Base-by-base conservation (phyloP, 805 yeast genomes). In the Candida glaebosa region DNA sequence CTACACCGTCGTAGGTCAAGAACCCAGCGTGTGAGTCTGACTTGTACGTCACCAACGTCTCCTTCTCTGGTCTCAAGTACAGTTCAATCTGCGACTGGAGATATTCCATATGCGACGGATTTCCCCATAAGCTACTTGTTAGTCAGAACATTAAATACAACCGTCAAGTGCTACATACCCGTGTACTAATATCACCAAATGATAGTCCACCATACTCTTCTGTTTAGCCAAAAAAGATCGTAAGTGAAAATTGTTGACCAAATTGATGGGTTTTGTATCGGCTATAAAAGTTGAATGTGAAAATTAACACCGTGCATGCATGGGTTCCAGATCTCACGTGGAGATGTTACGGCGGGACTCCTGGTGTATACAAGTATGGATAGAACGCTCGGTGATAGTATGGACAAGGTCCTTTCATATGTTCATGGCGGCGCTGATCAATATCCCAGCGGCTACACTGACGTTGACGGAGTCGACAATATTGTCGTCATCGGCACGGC, bases 1-100 rank as follows among this genome's bases (percentile, higher is more conserved):
- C 95, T 17, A 87, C 79, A 2, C 96, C 96, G 55, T 88, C 96
- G 51, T 87, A 82, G 2, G 96, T 88, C 53, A 77, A 76, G 56
- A 79, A 85, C 5, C 90, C 91, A 41, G 78, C 74, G 53, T 85
- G 87, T 1, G 82, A 69, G 12, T 71, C 73, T 0, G 87, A 71
- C 34, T 74, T 68, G 51, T 79, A 75, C 17, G 78, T 72, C 2
- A 73, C 57, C 1, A 64, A 26, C n/a, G 50, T 42, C 16, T 58
- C 63, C 9, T 46, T 35, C 10, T 46, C 56, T 2, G 45, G 39
- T 2, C 55, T 53, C n/a, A 63, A 47, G 1, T 58, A 47, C 28
- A 50, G 47, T 25, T 58, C 63, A 20, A 82, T 50, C 48, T 76
- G 77, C 19, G 68, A 63, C 47, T 71, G 73, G 10, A 86, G 63